These are phyloP conservation scores for Fusarium tjaetaba DNA, from an alignment of 2,329 filamentous ascomycete species.

Conservation along the genomic window DNA sequence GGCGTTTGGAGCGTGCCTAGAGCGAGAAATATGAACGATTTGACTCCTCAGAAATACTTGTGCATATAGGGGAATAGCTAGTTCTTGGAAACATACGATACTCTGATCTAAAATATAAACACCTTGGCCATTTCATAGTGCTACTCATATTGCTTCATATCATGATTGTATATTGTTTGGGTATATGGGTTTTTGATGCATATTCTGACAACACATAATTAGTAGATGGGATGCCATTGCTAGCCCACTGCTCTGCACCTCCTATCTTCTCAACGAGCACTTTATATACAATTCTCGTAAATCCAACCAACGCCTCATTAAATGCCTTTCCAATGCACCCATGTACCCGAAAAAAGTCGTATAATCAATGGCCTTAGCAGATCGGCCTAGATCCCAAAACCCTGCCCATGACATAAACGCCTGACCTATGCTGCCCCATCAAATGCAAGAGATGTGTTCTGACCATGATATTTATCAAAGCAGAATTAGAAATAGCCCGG, in stretches of 20 bases:
- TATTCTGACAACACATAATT: not conserved
- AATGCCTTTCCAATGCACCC: constrained; percentile 33
- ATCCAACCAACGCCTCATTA: constrained; percentile 33
- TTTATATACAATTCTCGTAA: constrained; percentile 18
- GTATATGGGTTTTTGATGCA: not conserved
- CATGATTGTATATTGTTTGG: constrained; percentile 1
- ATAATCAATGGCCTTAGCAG: constrained; percentile 20
- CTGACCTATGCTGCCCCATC: constrained; percentile 43
- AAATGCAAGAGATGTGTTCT: constrained; percentile 27
- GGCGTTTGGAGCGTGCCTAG: constrained; percentile 14
- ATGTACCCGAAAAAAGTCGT: constrained; percentile 18
- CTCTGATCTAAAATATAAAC: not conserved
- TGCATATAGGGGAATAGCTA: not conserved
- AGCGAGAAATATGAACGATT: not conserved
- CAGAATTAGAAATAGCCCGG: constrained; percentile 49
- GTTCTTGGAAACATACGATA: not conserved
- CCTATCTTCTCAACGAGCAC: not conserved
- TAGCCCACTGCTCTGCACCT: not conserved
- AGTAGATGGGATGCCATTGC: not conserved
- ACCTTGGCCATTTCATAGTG: not conserved
- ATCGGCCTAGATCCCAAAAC: constrained; percentile 27
- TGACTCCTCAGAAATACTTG: not conserved
- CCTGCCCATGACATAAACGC: constrained; percentile 40
- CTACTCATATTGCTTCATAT: not conserved
- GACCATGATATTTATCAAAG: constrained; percentile 13